Conservation (phyloP, 192 early-diverging fungal genomes). For the Coemansia sp. region DNA sequence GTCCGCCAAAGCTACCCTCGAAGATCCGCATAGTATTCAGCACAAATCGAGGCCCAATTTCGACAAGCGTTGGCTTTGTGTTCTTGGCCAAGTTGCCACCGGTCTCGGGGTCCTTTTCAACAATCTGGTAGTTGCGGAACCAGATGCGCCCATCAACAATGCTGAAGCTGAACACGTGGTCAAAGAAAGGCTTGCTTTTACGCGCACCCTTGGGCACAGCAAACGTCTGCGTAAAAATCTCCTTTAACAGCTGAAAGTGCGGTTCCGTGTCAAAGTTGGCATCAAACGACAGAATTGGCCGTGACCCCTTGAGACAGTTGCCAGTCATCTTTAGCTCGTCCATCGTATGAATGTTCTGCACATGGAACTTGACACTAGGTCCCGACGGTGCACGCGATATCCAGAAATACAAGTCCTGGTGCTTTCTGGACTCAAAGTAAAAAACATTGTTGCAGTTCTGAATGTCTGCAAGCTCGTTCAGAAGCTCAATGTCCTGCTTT, state of each 20-base stretch:
- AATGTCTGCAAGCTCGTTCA: constrained; percentile 95
- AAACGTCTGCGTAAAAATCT: constrained; percentile 91
- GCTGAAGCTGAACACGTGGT: constrained; percentile 90
- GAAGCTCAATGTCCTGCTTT: constrained; percentile 80
- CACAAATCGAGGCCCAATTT: constrained; percentile 97
- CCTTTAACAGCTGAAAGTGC: constrained; percentile 87
- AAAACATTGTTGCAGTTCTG: constrained; percentile 98
- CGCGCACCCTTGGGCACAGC: constrained; percentile 84
- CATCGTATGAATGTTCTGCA: constrained; percentile 99
- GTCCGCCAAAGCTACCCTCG: constrained; percentile 91
- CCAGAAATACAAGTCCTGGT: constrained; percentile 96
- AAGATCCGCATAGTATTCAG: constrained; percentile 92
- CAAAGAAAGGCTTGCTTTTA: constrained; percentile 94
- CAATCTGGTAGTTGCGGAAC: constrained; percentile 96
- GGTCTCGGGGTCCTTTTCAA: constrained; percentile 66
- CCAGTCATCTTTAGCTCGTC: constrained; percentile 98
- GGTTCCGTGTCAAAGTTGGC: constrained; percentile 85
- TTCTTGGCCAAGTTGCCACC: constrained; percentile 59
- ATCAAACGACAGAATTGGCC: constrained; percentile 95
- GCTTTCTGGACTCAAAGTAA: constrained; percentile 92
- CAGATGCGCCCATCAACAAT: constrained; percentile 87
- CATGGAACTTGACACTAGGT: constrained; percentile 91
- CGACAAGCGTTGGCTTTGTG: constrained; percentile 78
- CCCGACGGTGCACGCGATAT: constrained; percentile 92
- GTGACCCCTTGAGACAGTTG: constrained; percentile 95